Evolutionary conservation across 306 rosid genomes (phyloP), one percentile per base, ranked within the genome.

Genomic region (Cotoneaster glaucophyllus): DNA sequence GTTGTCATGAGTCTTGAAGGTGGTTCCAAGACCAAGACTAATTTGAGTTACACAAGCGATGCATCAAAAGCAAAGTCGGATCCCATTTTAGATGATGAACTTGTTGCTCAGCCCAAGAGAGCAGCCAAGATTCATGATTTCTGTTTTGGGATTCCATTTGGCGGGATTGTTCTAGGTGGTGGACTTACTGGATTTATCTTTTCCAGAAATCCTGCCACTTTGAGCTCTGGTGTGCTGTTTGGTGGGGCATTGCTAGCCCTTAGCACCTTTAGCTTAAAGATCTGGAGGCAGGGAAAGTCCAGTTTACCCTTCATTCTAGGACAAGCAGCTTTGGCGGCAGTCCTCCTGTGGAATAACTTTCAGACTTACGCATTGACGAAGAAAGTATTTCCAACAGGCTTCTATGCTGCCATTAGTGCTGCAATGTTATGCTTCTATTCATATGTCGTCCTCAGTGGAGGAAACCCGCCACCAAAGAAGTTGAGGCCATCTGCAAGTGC

Each of bases 101-200:
- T 81, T 54, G 74, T 57, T 29, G 44, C 32, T 77, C 85, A 85
- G 65, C 88, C 58, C 43, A 83, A 84, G 82, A 74, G 77, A 48
- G 74, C 88, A 21, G 96, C 97, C 4, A 92, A 88, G 84, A 85
- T 94, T 74, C 98, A 94, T 84, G 98, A 94, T 81, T 94, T 94
- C 80, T 94, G 98, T 84, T 94, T 94, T 19, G 98, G 97, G 71
- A 92, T 94, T 82, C 98, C 98, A 53, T 94, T 88, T 74, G 98
- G 98, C 77, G 98, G 97, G 45, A 59, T 90, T 73, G 95, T 94
- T 84, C 78, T 90, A 72, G 79, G 95, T 44, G 95, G 96, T 28
- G 97, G 95, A 31, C 81, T 94, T 54, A 39, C 90, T 77, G 93
- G 95, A 50, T 90, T 87, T 71, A 79, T 90, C 57, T 86, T 90